phyloP scores from a whole-genome alignment of 306 rosid genomes.

The Castanopsis chinensis region DNA sequence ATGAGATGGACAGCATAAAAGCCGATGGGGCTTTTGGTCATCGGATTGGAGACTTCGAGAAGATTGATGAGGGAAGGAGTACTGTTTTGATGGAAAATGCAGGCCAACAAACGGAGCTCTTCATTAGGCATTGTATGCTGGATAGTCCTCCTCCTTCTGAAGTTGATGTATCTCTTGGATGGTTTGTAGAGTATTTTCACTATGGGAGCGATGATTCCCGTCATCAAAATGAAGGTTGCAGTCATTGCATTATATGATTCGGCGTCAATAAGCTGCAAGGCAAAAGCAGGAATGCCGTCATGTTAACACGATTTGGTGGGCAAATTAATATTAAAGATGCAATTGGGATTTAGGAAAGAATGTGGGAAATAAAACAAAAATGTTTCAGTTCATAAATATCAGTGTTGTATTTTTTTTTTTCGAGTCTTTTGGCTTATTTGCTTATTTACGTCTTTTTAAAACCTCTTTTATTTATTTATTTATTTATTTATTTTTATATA shows the following conservation, averaged over 20 bases:
- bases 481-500: too few species aligned
- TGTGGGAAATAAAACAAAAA: too few species aligned
- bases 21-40: slow-evolving; percentile 38
- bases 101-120: slow-evolving; percentile 44
- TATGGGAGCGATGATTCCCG: slow-evolving; percentile 36
- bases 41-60: slow-evolving; percentile 52
- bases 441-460: too few species aligned
- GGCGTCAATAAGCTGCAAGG: slow-evolving; percentile 49
- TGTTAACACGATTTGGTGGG: not conserved
- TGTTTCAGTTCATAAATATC: too few species aligned
- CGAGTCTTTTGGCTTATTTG: too few species aligned
- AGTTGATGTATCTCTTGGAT: slow-evolving; percentile 37
- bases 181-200: slow-evolving; percentile 53
- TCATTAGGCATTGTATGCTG: slow-evolving; percentile 27
- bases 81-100: slow-evolving; percentile 43
- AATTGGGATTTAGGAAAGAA: too few species aligned
- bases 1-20: slow-evolving; percentile 48
- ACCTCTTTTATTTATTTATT: too few species aligned
- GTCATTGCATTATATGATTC: slow-evolving; percentile 29
- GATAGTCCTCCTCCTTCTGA: slow-evolving; percentile 32
- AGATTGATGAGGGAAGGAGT: slow-evolving; percentile 49
- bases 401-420: too few species aligned
- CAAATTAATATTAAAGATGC: not conserved
- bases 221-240: slow-evolving; percentile 32
- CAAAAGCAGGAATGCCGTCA: not conserved